These are phyloP conservation scores for Coleophoma crateriformis DNA, from an alignment of 2,329 filamentous ascomycete genomes.

Conservation along the genomic window DNA sequence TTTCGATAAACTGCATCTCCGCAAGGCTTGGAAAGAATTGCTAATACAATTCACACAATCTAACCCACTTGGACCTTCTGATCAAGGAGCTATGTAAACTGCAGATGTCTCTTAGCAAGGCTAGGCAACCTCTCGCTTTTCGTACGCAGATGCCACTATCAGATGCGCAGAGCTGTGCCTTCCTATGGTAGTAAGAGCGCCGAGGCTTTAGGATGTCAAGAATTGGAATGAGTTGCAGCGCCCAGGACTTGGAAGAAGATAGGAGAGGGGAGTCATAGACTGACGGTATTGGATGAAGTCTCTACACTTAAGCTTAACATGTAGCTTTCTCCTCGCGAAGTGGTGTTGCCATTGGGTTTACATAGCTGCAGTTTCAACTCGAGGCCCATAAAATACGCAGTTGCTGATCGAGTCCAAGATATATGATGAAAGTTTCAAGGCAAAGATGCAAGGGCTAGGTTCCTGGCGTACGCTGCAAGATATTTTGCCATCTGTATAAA, in stretches of 20 bases:
- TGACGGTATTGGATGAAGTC: neutral
- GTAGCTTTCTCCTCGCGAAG: neutral
- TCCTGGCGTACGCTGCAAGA: neutral
- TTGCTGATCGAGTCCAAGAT: no score
- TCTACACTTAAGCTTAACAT: neutral
- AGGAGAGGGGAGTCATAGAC: neutral
- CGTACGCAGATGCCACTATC: neutral
- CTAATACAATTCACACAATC: no score
- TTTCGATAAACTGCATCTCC: no score
- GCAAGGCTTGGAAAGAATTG: no score
- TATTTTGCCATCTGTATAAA: no score
- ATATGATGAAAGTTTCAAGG: no score
- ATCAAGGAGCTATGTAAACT: no score
- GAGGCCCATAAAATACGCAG: neutral
- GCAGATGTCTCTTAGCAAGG: no score
- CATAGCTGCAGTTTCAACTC: neutral
- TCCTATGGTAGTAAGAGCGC: neutral
- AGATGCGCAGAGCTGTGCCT: neutral
- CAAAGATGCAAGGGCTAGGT: neutral
- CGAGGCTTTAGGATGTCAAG: neutral
- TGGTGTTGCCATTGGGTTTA: no score
- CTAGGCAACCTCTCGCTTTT: no score
- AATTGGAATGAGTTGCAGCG: neutral
- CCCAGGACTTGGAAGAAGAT: neutral
- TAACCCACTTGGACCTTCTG: no score